Conservation (phyloP, 805 yeast species). For the Starmerella bacillaris region DNA sequence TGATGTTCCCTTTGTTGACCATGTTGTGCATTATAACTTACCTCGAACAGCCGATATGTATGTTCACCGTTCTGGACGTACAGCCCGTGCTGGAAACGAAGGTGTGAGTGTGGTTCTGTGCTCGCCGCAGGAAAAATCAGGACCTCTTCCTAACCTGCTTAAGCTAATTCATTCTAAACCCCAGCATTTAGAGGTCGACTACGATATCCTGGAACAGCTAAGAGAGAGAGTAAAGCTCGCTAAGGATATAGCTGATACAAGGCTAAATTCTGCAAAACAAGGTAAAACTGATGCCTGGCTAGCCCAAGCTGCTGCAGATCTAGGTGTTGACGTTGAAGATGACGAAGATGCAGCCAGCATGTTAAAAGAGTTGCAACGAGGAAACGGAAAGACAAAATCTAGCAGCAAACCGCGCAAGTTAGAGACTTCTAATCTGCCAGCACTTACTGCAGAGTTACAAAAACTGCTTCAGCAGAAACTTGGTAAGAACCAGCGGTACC, state of each 20-base stretch:
- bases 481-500: constrained; percentile 18
- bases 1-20: constrained; percentile 78
- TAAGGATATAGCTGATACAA: constrained; percentile 56
- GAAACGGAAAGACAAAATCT: constrained; percentile 21
- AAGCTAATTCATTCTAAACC: constrained; percentile 32
- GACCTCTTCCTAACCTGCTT: constrained; percentile 64
- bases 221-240: constrained; percentile 54
- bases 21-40: constrained; percentile 87
- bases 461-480: constrained; percentile 16
- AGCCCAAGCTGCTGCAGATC: constrained; percentile 77
- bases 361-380: constrained; percentile 26
- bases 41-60: constrained; percentile 90
- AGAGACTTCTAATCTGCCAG: constrained; percentile 4
- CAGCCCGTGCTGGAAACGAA: constrained; percentile 85
- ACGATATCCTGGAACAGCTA: constrained; percentile 51
- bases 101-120: constrained; percentile 93
- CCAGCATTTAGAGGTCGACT: constrained; percentile 59
- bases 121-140: constrained; percentile 83
- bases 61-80: constrained; percentile 91
- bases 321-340: constrained; percentile 68
- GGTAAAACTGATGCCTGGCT: constrained; percentile 52
- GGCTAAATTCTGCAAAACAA: constrained; percentile 36
- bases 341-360: constrained; percentile 6
- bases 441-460: constrained; percentile 15
- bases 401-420: constrained; percentile 4